Conservation (phyloP, 148 eudicot genomes). For the Vaccinium macrocarpon region DNA sequence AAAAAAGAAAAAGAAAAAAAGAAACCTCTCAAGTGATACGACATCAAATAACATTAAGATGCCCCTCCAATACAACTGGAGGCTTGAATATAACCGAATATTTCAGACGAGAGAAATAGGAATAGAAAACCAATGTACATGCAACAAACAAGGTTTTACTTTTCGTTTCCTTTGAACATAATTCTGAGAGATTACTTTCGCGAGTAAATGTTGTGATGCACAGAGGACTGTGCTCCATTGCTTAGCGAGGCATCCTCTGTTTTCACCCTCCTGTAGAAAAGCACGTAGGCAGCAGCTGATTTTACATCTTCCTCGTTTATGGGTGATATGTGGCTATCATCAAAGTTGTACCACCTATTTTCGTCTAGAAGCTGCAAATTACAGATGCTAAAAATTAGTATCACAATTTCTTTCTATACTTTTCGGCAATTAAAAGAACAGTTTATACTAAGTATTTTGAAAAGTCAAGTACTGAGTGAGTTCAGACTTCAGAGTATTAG, state of each 20-base stretch:
- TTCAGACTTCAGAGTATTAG: neutral
- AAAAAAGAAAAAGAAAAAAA: neutral
- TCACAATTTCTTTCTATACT: neutral
- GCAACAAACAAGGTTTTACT: slow-evolving; percentile 8
- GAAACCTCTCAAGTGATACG: slow-evolving; percentile 3
- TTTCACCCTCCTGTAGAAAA: slow-evolving; percentile 74
- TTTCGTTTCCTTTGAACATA: neutral
- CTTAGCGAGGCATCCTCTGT: slow-evolving; percentile 35
- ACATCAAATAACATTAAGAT: slow-evolving; percentile 6
- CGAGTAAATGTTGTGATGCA: slow-evolving; percentile 25
- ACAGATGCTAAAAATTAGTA: neutral
- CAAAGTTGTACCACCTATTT: slow-evolving; percentile 86
- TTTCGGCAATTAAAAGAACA: neutral
- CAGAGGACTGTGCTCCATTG: slow-evolving; percentile 34
- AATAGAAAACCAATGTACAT: slow-evolving; percentile 13
- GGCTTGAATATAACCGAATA: slow-evolving; percentile 14
- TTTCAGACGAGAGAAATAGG: neutral
- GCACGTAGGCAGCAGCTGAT: slow-evolving; percentile 85
- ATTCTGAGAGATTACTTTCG: slow-evolving; percentile 14
- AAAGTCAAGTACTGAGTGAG: neutral
- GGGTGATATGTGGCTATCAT: slow-evolving; percentile 71
- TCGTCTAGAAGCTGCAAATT: slow-evolving; percentile 68
- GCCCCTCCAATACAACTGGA: neutral
- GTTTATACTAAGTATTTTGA: neutral
- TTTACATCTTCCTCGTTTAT: slow-evolving; percentile 83